Evolutionary conservation across 2,329 filamentous ascomycete genomes (phyloP), one percentile per base, ranked within the genome.

Genomic region (Hypoxylon sp.): DNA sequence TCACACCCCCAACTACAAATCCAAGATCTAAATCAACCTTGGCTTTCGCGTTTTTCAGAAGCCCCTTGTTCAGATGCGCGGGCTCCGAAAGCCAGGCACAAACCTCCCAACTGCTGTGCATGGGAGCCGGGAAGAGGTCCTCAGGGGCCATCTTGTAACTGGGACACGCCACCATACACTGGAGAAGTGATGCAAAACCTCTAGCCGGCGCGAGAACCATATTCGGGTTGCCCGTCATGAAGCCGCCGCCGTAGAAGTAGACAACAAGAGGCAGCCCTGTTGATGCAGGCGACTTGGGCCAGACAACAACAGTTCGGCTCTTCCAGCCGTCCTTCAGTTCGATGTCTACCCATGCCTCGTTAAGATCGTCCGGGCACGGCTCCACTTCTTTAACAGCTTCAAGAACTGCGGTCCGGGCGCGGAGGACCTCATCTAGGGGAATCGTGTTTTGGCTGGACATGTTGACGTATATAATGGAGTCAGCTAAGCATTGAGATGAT

Each of bases 321-420:
- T 27, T 51, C 29, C 29, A 29, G 29, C 29, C 29, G 19, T 51
- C 19, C 7, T 27, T 27, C 3, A 51, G 29, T 27, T 27, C 25
- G 30, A 51, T 51, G 27, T 51, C 47, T 21, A 51, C 37, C 47
- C 47, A 51, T 5, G 29, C 47, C 11, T 51, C 47, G 11, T 23
- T 27, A 4, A 51, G 47, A 27, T 51, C 25, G 32, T 27, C n/a
- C 19, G 47, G 47, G 19, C 47, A 51, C 5, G 47, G 47, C 7
- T 27, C 29, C 14, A 51, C 11, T 19, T 32, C 14, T 12, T 32
- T 29, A 7, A 51, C 30, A 7, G 27, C 29, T 37, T 34, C 29
- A 9, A 19, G 8, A 41, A 21, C 37, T 16, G 11, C 16, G 9
- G n/a, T 19, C 37, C n/a, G 37, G 37, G 37, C 16, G 37, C 37